These are phyloP conservation scores for Lignosus rhinocerotis DNA, from an alignment of 1,284 basidiomycete species.

Conservation along the genomic window DNA sequence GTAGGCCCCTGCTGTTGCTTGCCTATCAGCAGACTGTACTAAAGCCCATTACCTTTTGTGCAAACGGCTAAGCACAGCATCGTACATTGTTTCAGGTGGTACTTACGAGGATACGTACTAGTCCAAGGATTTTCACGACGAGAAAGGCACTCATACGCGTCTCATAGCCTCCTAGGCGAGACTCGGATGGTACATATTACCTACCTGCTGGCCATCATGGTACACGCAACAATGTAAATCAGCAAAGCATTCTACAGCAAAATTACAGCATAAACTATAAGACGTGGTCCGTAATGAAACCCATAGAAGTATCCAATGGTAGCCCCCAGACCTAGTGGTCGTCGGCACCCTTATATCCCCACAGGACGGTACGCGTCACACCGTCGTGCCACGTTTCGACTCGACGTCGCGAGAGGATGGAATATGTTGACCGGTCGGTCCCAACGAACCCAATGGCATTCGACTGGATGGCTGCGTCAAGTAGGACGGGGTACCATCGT, in stretches of 20 bases:
- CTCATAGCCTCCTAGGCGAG: background rate
- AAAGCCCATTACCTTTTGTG: too few species aligned
- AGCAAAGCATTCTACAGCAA: background rate
- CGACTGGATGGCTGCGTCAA: slow-evolving; percentile 73
- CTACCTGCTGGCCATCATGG: too few species aligned
- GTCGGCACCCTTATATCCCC: slow-evolving; percentile 48
- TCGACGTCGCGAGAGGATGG: slow-evolving; percentile 58
- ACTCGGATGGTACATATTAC: too few species aligned
- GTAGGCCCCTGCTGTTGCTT: too few species aligned
- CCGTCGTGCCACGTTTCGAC: slow-evolving; percentile 67
- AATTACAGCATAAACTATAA: slow-evolving; percentile 10
- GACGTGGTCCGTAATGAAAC: background rate
- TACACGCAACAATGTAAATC: background rate
- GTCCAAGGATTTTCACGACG: too few species aligned
- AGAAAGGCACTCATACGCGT: background rate
- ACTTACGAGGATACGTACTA: background rate
- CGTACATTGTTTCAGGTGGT: background rate
- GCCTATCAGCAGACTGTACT: too few species aligned
- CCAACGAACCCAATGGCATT: slow-evolving; percentile 67
- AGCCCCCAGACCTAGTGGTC: slow-evolving; percentile 28
- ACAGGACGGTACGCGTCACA: slow-evolving; percentile 49
- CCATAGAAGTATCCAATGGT: slow-evolving; percentile 2
- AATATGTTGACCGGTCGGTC: slow-evolving; percentile 70
- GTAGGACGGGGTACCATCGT: slow-evolving; percentile 62
- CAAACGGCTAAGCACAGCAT: too few species aligned